These are phyloP conservation scores for Ceratonia siliqua DNA, from an alignment of 306 rosid species.

Conservation along the genomic window DNA sequence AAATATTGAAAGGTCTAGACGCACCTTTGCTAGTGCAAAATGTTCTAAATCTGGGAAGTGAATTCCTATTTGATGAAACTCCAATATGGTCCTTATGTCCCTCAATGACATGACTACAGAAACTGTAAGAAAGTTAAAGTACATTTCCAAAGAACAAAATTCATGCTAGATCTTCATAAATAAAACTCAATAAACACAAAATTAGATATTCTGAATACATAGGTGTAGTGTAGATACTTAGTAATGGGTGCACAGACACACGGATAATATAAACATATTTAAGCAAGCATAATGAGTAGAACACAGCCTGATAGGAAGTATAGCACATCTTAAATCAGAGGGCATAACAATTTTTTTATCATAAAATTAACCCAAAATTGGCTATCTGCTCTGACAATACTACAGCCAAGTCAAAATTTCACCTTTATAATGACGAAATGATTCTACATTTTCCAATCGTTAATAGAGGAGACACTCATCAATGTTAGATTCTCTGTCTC, in stretches of 20 bases:
- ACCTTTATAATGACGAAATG: background rate
- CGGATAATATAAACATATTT: background rate
- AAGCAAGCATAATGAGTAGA: background rate
- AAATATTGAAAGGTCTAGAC: background rate
- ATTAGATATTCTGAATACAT: background rate
- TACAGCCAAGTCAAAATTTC: background rate
- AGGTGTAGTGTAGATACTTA: background rate
- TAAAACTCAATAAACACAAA: background rate
- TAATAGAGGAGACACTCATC: background rate
- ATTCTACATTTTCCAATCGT: background rate
- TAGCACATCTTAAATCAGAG: background rate
- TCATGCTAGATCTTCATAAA: background rate
- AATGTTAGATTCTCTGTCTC: background rate
- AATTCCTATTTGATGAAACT: constrained; percentile 51
- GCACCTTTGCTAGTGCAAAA: constrained; percentile 69
- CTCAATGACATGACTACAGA: constrained; percentile 42
- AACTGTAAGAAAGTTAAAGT: constrained; percentile 45
- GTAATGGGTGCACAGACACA: background rate
- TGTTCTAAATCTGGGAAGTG: constrained; percentile 54
- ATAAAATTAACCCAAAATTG: background rate
- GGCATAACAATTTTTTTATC: background rate
- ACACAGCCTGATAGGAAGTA: background rate
- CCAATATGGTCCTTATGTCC: constrained; percentile 45
- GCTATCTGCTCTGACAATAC: background rate
- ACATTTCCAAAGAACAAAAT: constrained; percentile 21